These are phyloP conservation scores for Solanum gracilifrons DNA, from an alignment of 257 asterid species.

Conservation along the genomic window DNA sequence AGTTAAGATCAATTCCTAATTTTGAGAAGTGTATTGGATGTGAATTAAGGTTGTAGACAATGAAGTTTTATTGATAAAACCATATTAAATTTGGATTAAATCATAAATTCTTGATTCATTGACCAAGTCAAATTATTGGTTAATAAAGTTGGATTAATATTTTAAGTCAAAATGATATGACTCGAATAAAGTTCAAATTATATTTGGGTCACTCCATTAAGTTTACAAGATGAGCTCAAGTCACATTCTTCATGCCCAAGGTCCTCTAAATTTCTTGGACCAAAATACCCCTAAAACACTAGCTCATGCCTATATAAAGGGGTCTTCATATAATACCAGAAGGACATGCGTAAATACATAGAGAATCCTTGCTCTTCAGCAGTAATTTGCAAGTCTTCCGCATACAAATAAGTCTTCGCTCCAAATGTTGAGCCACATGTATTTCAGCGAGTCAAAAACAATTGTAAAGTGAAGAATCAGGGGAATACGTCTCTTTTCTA, in stretches of 20 bases:
- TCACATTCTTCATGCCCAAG: background rate
- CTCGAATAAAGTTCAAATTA: background rate
- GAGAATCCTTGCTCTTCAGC: background rate
- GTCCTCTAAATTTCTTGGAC: background rate
- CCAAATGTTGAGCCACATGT: background rate
- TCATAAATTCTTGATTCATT: no score
- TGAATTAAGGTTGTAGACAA: background rate
- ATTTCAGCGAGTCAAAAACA: no score
- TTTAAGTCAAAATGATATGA: background rate
- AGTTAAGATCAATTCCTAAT: no score
- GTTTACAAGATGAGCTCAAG: background rate
- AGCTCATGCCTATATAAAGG: background rate
- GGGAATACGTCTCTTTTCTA: background rate
- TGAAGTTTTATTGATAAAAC: background rate
- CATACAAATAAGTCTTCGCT: no score
- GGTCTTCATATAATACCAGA: background rate
- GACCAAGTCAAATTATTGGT: background rate
- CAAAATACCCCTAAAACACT: background rate
- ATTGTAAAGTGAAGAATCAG: no score
- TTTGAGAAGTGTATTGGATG: background rate
- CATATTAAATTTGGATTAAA: no score
- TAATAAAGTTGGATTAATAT: no score
- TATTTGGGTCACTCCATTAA: background rate
- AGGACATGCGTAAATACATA: no score
- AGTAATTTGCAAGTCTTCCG: no score